Evolutionary conservation across 176 grass and related monocot genomes (phyloP), one percentile per base, ranked within the genome.

Genomic region (Puccinellia tenuiflora): DNA sequence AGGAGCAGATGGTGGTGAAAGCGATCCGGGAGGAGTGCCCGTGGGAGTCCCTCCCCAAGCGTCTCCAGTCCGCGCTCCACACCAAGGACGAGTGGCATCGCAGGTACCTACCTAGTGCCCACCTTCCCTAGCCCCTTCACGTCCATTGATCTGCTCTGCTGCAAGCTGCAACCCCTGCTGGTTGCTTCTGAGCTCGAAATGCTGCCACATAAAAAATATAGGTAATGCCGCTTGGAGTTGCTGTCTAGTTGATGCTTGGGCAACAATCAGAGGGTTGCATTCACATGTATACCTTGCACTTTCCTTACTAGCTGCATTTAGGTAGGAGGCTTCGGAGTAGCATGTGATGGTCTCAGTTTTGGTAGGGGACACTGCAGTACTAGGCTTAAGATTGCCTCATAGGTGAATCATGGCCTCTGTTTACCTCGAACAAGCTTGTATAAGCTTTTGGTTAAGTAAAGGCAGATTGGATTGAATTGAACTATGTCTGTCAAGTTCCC

Each of bases 11-110:
- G 83, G 82, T 99, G 51, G 81, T 90, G 81, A 99, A 99, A 85
- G 89, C 89, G 18, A 96, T 99, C 74, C 83, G 85, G 81, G 96
- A 99, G 82, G 93, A 99, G 81, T 94, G 91, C 65, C 54, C 78
- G 8, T 99, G 92, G 91, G 96, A 99, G 38, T 92, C 83, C 30
- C 89, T 99, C 30, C 91, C 96, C n/a, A 99, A 92, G 89, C 86
- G 96, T 72, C 87, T 99, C 42, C 93, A 96, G 78, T 60, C 85
- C 22, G 83, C 83, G 12, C 86, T 99, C 22, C 76, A 80, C 48
- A 92, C 85, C 43, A 96, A 94, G 83, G 96, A 99, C 10, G 93
- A 99, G 82, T 99, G 96, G 96, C 93, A 99, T 74, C 87, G 85
- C 75, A 91, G 95, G 95, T 94, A 79, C 53, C 24, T 94, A 79